Evolutionary conservation across 805 yeast genomes (phyloP), one percentile per base, ranked within the genome.

Genomic region (Blastobotrys attinorum): DNA sequence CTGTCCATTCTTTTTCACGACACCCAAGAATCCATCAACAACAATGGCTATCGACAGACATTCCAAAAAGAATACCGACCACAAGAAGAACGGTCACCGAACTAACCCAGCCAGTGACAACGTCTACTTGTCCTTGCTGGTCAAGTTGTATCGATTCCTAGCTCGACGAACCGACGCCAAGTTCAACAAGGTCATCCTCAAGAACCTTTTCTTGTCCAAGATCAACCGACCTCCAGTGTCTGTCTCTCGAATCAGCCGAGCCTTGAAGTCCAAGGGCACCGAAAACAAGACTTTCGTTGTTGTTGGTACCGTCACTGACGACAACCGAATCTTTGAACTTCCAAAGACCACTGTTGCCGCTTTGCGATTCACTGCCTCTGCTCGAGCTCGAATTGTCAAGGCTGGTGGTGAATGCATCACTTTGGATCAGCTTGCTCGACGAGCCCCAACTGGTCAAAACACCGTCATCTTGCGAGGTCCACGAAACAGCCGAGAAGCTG

Each of bases 371-470:
- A 92, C 99, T 63, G 94, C 92, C 66, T 85, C 92, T 75, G 99
- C 99, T 72, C 87, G 83, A 75, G 97, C 96, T 67, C 87, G 85
- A 73, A 92, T 92, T 71, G 63, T 79, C 66, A 90, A 90, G 81
- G 90, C 90, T 69, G 99, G 99, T 76, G 99, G 99, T 81, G 98
- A 92, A 80, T 87, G 87, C 67, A 83, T 92, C 83, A 92, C 99
- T 69, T 81, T 92, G 64, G 99, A 92, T 75, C 97, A 92, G 79
- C 86, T 92, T 65, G 99, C 98, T 66, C 81, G 84, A 66, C 89
- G 95, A 76, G 90, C 97, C 71, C 99, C 99, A 75, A 88, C 89
- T 73, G 99, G 99, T 76, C 83, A 86, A 74, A 92, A 92, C 96
- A 92, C 98, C 61, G 75, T 92, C 72, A 75, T 90, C 66, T 77